phyloP scores from a whole-genome alignment of 352 stramenopile species.

The Phytopythium chamaehyphon region DNA sequence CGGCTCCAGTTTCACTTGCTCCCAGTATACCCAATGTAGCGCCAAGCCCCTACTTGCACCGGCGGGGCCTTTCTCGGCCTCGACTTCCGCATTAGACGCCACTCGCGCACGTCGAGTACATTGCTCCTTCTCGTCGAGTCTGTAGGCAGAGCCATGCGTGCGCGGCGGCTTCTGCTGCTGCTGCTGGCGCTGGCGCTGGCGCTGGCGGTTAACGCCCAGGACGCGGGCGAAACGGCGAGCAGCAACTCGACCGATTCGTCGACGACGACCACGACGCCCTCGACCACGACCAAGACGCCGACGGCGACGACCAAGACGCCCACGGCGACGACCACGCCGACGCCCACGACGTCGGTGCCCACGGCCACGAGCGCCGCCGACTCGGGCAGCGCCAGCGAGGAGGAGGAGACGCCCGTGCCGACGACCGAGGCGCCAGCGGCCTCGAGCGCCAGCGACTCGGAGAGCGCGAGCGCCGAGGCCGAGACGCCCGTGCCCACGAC shows the following conservation, averaged over 20 bases:
- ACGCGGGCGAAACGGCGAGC: slow-evolving; percentile 1
- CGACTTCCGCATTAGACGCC: slow-evolving; percentile 5
- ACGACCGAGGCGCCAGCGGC: slow-evolving; percentile 12
- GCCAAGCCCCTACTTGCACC: background rate
- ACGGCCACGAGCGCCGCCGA: slow-evolving; percentile 13
- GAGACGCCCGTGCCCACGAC: slow-evolving; percentile 12
- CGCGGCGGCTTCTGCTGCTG: slow-evolving; percentile 1
- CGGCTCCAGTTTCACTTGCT: too few relatives aligned
- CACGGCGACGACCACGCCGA: slow-evolving; percentile 17
- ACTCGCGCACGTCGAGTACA: slow-evolving; percentile 4
- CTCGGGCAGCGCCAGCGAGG: slow-evolving; percentile 12
- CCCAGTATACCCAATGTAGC: background rate
- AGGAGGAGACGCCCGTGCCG: slow-evolving; percentile 11
- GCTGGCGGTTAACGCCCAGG: background rate
- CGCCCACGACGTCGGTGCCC: slow-evolving; percentile 11
- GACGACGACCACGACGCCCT: background rate
- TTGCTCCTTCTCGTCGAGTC: background rate
- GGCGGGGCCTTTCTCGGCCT: background rate
- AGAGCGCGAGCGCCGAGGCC: background rate
- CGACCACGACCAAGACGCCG: slow-evolving; percentile 15
- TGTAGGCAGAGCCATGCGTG: background rate
- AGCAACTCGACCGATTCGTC: slow-evolving; percentile 4
- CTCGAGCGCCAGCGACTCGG: slow-evolving; percentile 10
- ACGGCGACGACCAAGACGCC: slow-evolving; percentile 17
- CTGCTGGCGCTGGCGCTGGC: background rate